These are phyloP conservation scores for Paratinospora sagittata DNA, from an alignment of 164 flowering plant genomes.

Conservation along the genomic window DNA sequence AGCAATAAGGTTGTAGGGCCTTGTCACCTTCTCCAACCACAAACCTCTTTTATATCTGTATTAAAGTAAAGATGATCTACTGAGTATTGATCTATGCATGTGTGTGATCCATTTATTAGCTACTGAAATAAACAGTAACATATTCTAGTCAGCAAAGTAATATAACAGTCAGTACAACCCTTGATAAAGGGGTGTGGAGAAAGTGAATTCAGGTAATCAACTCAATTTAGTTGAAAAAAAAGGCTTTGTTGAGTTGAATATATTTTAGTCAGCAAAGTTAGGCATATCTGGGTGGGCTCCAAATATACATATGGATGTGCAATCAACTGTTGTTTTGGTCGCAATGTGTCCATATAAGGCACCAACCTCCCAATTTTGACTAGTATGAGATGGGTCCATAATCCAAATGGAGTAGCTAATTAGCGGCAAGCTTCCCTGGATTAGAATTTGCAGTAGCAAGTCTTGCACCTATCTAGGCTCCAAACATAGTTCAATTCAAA, in stretches of 20 bases:
- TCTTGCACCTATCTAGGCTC: too few species aligned
- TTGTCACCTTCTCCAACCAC: slow-evolving; percentile 37
- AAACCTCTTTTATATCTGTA: slow-evolving; percentile 37
- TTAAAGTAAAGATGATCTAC: background rate
- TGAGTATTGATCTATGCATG: background rate
- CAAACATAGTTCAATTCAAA: too few species aligned
- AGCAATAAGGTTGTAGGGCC: slow-evolving; percentile 36
- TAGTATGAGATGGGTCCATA: too few species aligned
- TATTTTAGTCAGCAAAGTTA: background rate
- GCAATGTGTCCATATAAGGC: background rate
- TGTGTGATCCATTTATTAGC: background rate
- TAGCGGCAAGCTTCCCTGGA: too few species aligned
- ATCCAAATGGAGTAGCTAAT: too few species aligned
- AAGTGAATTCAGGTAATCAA: too few species aligned
- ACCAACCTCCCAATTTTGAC: background rate
- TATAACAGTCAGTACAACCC: too few species aligned
- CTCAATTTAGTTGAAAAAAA: too few species aligned
- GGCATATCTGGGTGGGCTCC: background rate
- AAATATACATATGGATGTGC: too few species aligned
- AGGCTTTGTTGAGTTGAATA: background rate
- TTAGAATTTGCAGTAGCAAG: too few species aligned
- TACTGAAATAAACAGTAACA: background rate
- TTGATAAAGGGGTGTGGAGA: too few species aligned
- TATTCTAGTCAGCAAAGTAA: background rate
- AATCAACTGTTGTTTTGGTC: too few species aligned